Evolutionary conservation across 2,329 filamentous ascomycete species (phyloP).

Genomic region (Sphaceloma murrayae): DNA sequence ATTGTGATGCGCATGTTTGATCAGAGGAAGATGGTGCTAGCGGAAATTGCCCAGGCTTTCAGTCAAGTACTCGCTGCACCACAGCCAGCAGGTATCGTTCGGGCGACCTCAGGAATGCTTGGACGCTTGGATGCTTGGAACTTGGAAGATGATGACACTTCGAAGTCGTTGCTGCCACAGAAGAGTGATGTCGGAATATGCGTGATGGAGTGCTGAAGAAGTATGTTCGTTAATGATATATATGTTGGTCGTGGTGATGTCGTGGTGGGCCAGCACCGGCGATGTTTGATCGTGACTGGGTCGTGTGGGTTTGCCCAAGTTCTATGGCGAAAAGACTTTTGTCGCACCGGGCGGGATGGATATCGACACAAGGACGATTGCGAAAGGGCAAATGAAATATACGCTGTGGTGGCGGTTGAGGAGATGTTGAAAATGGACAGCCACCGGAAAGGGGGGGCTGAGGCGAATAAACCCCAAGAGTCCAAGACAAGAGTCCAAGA

Average conservation of each 20-base stretch:
- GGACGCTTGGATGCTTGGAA: too few relatives aligned
- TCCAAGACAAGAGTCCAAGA: too few relatives aligned
- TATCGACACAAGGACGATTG: not conserved
- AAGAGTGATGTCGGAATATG: not conserved
- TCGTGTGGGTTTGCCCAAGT: slow-evolving; percentile 2
- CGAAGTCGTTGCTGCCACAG: too few relatives aligned
- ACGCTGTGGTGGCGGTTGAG: not conserved
- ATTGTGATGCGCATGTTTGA: slow-evolving; percentile 2
- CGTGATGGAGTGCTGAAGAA: not conserved
- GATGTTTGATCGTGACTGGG: not conserved
- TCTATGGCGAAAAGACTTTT: slow-evolving; percentile 3
- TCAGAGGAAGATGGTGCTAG: not conserved
- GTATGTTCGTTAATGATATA: slow-evolving; percentile 5
- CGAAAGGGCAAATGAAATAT: slow-evolving; percentile 1
- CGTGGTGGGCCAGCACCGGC: slow-evolving; percentile 1
- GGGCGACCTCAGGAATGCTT: too few relatives aligned
- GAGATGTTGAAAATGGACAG: slow-evolving; percentile 5
- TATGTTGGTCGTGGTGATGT: not conserved
- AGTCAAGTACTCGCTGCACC: too few relatives aligned
- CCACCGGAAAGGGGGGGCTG: too few relatives aligned
- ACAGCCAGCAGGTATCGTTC: too few relatives aligned
- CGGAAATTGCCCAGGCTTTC: not conserved
- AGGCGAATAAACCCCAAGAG: too few relatives aligned
- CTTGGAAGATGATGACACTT: too few relatives aligned
- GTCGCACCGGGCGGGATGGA: slow-evolving; percentile 1